Evolutionary conservation across 2,329 filamentous ascomycete species (phyloP).

Genomic region (Cladobotryum mycophilum): DNA sequence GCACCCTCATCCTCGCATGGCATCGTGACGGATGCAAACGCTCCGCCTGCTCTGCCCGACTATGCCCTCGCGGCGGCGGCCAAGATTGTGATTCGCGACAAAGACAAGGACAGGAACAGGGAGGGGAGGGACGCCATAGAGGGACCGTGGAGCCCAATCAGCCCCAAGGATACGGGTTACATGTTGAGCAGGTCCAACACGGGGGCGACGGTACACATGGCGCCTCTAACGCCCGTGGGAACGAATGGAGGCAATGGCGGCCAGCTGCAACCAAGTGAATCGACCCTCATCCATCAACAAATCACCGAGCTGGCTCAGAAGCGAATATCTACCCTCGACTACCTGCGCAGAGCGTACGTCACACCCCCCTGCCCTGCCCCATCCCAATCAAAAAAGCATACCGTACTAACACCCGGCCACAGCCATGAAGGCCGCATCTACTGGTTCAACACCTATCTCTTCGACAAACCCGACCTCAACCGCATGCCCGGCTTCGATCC

Average conservation of each 20-base stretch:
- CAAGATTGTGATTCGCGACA: constrained; percentile 29
- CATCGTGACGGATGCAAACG: constrained; percentile 39
- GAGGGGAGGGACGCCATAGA: constrained; percentile 24
- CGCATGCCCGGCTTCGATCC: constrained; percentile 81
- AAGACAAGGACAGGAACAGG: constrained; percentile 6
- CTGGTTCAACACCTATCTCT: constrained; percentile 97
- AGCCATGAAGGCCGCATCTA: constrained; percentile 92
- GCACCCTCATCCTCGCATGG: constrained; percentile 32
- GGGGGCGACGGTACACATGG: constrained; percentile 10
- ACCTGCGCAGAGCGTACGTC: constrained; percentile 82
- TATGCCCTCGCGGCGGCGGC: constrained; percentile 46
- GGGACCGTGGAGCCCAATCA: constrained; percentile 12
- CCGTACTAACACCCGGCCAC: background rate
- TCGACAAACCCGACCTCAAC: constrained; percentile 72
- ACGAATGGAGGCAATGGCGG: background rate
- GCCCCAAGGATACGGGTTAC: constrained; percentile 8
- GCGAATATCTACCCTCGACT: constrained; percentile 88
- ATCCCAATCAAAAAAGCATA: no score
- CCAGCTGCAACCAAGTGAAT: constrained; percentile 34
- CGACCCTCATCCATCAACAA: constrained; percentile 48
- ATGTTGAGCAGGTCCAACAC: constrained; percentile 12
- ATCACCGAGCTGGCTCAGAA: constrained; percentile 85
- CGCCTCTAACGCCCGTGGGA: constrained; percentile 16
- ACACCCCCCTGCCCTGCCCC: background rate
- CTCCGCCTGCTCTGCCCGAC: constrained; percentile 48